These are phyloP conservation scores for Hygrophila difformis DNA, from an alignment of 257 asterid genomes.

Conservation along the genomic window DNA sequence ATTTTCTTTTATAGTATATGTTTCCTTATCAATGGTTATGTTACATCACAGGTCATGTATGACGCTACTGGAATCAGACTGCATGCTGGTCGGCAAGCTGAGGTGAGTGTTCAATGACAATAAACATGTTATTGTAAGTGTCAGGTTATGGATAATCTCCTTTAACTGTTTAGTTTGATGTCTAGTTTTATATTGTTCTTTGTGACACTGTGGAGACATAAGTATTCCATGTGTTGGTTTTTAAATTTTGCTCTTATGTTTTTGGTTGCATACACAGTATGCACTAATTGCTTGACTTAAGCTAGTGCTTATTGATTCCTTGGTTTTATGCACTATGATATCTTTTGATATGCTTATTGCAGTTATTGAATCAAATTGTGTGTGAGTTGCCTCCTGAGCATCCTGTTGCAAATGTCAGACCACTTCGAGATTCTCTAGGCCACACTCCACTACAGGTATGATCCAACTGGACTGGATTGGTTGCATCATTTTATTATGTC, in stretches of 20 bases:
- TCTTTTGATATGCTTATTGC: constrained; percentile 15
- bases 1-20: not conserved
- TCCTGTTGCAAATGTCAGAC: constrained; percentile 89
- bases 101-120: constrained; percentile 33
- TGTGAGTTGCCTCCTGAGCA: constrained; percentile 99
- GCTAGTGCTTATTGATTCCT: not conserved
- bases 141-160: not conserved
- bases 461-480: not conserved
- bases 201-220: too few relatives aligned
- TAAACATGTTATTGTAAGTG: not conserved
- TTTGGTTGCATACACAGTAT: too few relatives aligned
- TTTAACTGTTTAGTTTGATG: too few relatives aligned
- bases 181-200: too few relatives aligned
- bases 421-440: constrained; percentile 90
- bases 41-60: constrained; percentile 68
- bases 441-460: constrained; percentile 95
- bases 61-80: constrained; percentile 95
- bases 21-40: not conserved
- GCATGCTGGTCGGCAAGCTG: constrained; percentile 99
- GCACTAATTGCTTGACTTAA: too few relatives aligned
- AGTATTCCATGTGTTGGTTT: too few relatives aligned
- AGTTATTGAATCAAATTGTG: constrained; percentile 89
- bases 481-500: too few relatives aligned
- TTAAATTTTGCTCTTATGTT: too few relatives aligned
- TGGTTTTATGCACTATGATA: not conserved